These are phyloP conservation scores for Geoglossum glabrum DNA, from an alignment of 495 filamentous ascomycete species.

Conservation along the genomic window DNA sequence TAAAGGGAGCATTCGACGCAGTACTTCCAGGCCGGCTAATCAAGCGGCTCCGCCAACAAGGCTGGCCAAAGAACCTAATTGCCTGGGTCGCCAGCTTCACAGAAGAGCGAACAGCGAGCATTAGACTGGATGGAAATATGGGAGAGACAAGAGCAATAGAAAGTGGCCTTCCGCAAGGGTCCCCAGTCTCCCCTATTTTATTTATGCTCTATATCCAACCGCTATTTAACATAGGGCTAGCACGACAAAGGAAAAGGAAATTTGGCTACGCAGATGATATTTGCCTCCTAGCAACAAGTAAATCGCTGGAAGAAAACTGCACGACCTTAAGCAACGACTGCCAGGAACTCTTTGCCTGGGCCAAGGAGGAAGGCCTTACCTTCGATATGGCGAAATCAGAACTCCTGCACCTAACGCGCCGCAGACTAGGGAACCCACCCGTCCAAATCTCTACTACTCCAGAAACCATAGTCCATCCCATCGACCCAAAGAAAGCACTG, in stretches of 20 bases:
- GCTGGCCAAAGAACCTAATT: slow-evolving; percentile 5
- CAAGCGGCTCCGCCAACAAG: slow-evolving; percentile 2
- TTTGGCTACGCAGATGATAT: not conserved
- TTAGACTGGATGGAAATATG: slow-evolving; percentile 1
- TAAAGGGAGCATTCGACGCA: slow-evolving; percentile 6
- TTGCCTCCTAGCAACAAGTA: not conserved
- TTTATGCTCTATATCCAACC: slow-evolving; percentile 3
- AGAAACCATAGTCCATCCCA: not conserved
- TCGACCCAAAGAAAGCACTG: not conserved
- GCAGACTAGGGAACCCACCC: not conserved
- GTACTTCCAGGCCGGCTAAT: slow-evolving; percentile 5
- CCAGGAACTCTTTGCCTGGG: not conserved
- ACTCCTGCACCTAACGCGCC: not conserved
- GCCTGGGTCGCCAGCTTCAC: slow-evolving; percentile 4
- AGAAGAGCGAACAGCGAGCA: not conserved
- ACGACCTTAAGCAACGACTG: not conserved
- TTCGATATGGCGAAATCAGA: not conserved
- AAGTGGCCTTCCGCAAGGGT: slow-evolving; percentile 6
- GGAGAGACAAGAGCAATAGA: not conserved
- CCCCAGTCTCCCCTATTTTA: slow-evolving; percentile 7
- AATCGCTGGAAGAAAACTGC: not conserved
- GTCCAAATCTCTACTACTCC: not conserved
- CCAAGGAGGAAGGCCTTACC: not conserved
- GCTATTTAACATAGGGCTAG: not conserved
- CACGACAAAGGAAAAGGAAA: not conserved